phyloP scores from a whole-genome alignment of 331 rosid species.

The Quercus phellos region DNA sequence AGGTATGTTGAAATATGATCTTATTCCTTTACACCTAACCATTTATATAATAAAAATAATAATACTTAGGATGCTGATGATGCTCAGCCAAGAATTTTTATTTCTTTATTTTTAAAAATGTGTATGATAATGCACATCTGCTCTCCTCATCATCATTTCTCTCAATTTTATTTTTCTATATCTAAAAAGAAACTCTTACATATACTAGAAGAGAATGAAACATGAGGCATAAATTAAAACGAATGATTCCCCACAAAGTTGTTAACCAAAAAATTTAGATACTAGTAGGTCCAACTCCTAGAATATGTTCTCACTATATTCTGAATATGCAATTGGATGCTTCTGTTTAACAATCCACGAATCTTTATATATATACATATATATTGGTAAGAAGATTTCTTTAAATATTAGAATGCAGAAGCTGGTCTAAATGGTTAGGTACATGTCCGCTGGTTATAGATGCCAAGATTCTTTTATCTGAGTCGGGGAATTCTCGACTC shows the following conservation, averaged over 20 bases:
- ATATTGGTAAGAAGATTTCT: constrained; percentile 8
- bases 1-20: too few relatives aligned
- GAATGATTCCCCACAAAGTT: not conserved
- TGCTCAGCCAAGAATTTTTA: too few relatives aligned
- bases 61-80: too few relatives aligned
- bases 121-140: not conserved
- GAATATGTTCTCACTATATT: not conserved
- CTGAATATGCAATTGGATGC: not conserved
- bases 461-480: not conserved
- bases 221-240: not conserved
- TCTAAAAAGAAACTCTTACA: not conserved
- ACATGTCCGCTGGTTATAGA: constrained; percentile 2
- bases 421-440: constrained; percentile 39
- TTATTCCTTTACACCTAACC: too few relatives aligned
- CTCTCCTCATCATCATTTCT: not conserved
- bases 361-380: not conserved
- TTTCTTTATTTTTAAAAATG: too few relatives aligned
- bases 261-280: not conserved
- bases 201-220: not conserved
- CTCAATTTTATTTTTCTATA: not conserved
- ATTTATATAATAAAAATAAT: too few relatives aligned
- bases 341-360: not conserved
- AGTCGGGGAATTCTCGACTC: not conserved
- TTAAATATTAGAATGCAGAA: constrained; percentile 15
- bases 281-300: not conserved